Evolutionary conservation across 306 rosid genomes (phyloP).

Genomic region (Geum urbanum): DNA sequence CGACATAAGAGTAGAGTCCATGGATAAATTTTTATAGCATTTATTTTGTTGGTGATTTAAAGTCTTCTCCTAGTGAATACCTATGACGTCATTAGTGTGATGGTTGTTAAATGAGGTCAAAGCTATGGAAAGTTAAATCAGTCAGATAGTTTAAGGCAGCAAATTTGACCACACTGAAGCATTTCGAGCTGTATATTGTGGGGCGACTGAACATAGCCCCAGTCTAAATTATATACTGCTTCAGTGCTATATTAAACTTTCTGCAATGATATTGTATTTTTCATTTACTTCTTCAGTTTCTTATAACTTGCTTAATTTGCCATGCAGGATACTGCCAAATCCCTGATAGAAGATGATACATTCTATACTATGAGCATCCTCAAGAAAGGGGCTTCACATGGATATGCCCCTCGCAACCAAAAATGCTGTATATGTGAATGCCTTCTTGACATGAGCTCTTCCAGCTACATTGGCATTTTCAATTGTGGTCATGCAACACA

Average conservation of each 20-base stretch:
- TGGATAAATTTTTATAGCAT: neutral
- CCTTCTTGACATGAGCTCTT: slow-evolving; percentile 56
- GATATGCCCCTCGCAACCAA: slow-evolving; percentile 70
- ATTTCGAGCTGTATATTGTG: neutral
- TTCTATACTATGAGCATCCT: slow-evolving; percentile 90
- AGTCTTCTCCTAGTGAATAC: neutral
- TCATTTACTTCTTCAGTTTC: neutral
- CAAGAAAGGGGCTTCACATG: slow-evolving; percentile 93
- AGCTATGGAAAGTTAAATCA: neutral
- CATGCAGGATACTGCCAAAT: slow-evolving; percentile 83
- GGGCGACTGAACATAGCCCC: neutral
- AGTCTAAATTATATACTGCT: neutral
- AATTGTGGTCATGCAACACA: slow-evolving; percentile 92
- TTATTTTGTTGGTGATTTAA: neutral
- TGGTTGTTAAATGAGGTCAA: neutral
- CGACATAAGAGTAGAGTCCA: neutral
- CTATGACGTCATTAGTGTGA: neutral
- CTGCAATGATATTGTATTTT: neutral
- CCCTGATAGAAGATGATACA: slow-evolving; percentile 89
- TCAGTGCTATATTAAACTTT: neutral
- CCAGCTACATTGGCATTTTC: slow-evolving; percentile 71
- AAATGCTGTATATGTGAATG: slow-evolving; percentile 71
- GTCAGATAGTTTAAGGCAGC: neutral
- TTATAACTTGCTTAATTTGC: slow-evolving; percentile 1
- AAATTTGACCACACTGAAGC: neutral